Percentiles rank a stretch among this genome's conserved stretches.
Conservation (phyloP, 2,329 filamentous ascomycete genomes). For the Pleurostoma richardsiae region DNA sequence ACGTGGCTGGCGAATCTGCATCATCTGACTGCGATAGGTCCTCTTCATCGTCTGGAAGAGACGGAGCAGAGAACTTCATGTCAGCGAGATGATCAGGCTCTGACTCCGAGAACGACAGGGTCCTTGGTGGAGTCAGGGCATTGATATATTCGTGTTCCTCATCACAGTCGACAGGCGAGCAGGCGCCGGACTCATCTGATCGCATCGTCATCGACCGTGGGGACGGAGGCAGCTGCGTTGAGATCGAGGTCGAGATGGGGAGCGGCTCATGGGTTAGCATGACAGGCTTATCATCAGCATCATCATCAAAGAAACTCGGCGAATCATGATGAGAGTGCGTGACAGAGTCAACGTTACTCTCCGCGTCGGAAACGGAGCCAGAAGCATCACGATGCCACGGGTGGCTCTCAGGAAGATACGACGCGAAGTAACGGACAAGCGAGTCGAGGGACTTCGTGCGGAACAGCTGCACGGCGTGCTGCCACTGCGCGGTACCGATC, state of each 20-base stretch:
- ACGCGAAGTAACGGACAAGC: conserved; percentile 54
- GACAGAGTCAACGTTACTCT: conserved; percentile 29
- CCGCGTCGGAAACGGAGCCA: conserved; percentile 30
- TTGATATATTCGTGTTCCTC: conserved; percentile 24
- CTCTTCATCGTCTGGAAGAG: conserved; percentile 30
- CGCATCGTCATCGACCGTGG: conserved; percentile 46
- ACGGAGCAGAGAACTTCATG: conserved; percentile 16
- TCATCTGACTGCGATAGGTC: conserved; percentile 38
- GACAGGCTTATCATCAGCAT: conserved; percentile 23
- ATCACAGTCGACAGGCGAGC: conserved; percentile 26
- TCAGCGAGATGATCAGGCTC: conserved; percentile 35
- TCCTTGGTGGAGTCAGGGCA: conserved; percentile 36
- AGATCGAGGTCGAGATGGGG: conserved; percentile 19
- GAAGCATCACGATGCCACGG: conserved; percentile 28
- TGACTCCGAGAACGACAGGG: conserved; percentile 47
- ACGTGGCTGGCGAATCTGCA: conserved; percentile 35
- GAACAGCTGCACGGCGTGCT: conserved; percentile 53
- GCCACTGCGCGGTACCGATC: conserved; percentile 55
- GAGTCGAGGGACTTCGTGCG: conserved; percentile 55
- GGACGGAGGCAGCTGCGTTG: conserved; percentile 33
- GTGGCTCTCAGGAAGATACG: conserved; percentile 49
- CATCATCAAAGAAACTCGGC: conserved; percentile 36
- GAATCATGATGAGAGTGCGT: conserved; percentile 15
- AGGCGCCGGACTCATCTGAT: conserved; percentile 34
- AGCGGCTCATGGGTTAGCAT: conserved; percentile 41